Percentiles rank a stretch among this genome's conserved stretches.
These are phyloP conservation scores for Neurospora sp. DNA, from an alignment of 2,329 filamentous ascomycete genomes.

Conservation along the genomic window DNA sequence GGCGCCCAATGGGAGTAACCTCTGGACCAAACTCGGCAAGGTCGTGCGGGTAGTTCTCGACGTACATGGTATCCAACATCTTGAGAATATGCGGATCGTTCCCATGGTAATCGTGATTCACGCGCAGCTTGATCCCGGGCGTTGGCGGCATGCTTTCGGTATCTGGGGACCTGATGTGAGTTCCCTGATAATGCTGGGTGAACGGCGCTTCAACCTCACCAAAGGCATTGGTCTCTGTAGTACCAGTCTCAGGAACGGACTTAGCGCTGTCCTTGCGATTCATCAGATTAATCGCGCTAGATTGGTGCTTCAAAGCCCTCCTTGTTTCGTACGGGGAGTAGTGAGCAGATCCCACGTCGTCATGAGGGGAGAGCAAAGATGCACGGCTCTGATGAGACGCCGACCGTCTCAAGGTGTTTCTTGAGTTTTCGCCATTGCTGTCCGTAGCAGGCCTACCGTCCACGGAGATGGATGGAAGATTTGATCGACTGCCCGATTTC, in stretches of 20 bases:
- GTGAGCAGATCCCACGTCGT: conserved; percentile 23
- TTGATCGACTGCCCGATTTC: conserved; percentile 16
- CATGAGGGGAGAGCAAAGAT: conserved; percentile 7
- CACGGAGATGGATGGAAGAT: conserved; percentile 29
- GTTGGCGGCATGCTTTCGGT: conserved; percentile 22
- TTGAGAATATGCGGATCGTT: conserved; percentile 60
- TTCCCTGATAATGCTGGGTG: conserved; percentile 23
- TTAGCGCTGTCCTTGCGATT: conserved; percentile 51
- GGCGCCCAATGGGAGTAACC: conserved; percentile 57
- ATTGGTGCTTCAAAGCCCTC: conserved; percentile 42
- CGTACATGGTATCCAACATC: conserved; percentile 78
- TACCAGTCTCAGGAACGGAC: conserved; percentile 48
- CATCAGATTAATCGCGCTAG: conserved; percentile 50
- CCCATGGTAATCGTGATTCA: conserved; percentile 76
- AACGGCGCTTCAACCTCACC: conserved; percentile 51
- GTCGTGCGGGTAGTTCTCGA: conserved; percentile 58
- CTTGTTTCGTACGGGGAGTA: conserved; percentile 34
- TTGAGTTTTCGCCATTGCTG: conserved; percentile 23
- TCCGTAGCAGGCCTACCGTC: conserved; percentile 22
- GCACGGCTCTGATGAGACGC: conserved; percentile 22
- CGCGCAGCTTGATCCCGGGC: conserved; percentile 39
- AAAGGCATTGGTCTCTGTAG: conserved; percentile 49
- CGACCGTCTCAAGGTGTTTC: conserved; percentile 28
- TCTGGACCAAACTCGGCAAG: conserved; percentile 67
- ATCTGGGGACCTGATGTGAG: conserved; percentile 22